These are phyloP conservation scores for Pseudoneurospora amorphoporcata DNA, from an alignment of 495 filamentous ascomycete species.

Conservation along the genomic window DNA sequence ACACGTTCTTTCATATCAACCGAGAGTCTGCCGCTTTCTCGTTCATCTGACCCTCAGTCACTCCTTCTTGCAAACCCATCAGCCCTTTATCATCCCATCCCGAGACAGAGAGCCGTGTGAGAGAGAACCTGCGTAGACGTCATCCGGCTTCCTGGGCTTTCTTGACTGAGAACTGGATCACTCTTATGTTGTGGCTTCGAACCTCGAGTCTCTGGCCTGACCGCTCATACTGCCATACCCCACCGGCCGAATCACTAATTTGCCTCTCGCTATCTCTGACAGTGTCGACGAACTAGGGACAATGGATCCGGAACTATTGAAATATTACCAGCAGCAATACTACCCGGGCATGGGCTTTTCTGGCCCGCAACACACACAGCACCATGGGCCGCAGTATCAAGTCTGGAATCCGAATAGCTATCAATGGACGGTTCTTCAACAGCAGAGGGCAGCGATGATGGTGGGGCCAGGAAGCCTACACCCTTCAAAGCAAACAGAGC, in stretches of 20 bases:
- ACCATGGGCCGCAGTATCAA: conserved; percentile 13
- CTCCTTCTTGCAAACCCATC: conserved; percentile 24
- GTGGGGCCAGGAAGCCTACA: conserved; percentile 22
- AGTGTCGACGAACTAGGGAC: not conserved
- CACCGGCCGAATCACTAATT: not conserved
- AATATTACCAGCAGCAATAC: conserved; percentile 18
- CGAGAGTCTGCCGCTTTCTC: conserved; percentile 6
- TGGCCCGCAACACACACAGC: conserved; percentile 11
- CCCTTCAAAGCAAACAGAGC: conserved; percentile 35
- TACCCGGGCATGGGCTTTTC: conserved; percentile 7
- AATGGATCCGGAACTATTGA: conserved; percentile 24
- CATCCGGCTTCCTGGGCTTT: not conserved
- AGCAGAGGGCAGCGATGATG: conserved; percentile 14
- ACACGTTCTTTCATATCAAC: conserved; percentile 24
- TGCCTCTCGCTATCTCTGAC: not conserved
- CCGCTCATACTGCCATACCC: not conserved
- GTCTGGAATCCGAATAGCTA: conserved; percentile 15
- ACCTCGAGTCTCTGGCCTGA: not conserved
- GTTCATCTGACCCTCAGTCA: conserved; percentile 31
- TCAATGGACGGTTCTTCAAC: conserved; percentile 7
- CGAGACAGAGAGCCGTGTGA: not conserved
- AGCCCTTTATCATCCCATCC: not conserved
- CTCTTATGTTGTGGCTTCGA: not conserved
- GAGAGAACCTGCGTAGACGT: not conserved
- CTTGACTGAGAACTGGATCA: not conserved